A percentile compares a stretch with the other conserved stretches of the same genome.
Evolutionary conservation across 176 grass and related monocot genomes (phyloP).

Genomic region (Phragmites australis): DNA sequence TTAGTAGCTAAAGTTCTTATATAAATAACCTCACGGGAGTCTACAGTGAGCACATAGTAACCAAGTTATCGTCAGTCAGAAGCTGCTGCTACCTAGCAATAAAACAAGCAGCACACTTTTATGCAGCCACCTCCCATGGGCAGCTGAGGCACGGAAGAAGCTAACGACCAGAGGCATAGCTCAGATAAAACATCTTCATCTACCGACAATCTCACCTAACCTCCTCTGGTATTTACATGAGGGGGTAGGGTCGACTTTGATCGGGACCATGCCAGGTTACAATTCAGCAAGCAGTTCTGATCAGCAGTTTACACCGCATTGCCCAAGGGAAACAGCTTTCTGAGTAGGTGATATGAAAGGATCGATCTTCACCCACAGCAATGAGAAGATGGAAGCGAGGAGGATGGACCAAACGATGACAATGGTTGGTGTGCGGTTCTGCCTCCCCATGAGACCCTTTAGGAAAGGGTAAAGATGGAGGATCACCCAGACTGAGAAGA

Average conservation of each 20-base stretch:
- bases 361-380: slow-evolving; percentile 84
- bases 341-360: slow-evolving; percentile 64
- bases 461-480: slow-evolving; percentile 89
- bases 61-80: not conserved
- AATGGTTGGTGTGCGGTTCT: slow-evolving; percentile 80
- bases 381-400: slow-evolving; percentile 77
- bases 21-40: not conserved
- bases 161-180: slow-evolving; percentile 20
- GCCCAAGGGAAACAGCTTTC: slow-evolving; percentile 44
- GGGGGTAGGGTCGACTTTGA: not conserved
- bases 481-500: slow-evolving; percentile 92
- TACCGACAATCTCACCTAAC: slow-evolving; percentile 23
- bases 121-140: not conserved
- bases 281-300: not conserved
- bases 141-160: slow-evolving; percentile 15
- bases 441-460: slow-evolving; percentile 75
- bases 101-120: not conserved
- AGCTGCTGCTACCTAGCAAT: not conserved
- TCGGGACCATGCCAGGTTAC: not conserved
- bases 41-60: not conserved
- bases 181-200: slow-evolving; percentile 24
- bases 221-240: slow-evolving; percentile 41
- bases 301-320: slow-evolving; percentile 77
- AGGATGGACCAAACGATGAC: slow-evolving; percentile 91
- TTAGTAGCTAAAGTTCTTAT: not conserved